phyloP scores from a whole-genome alignment of 2,329 filamentous ascomycete species.

The Coniochaeta sp. region DNA sequence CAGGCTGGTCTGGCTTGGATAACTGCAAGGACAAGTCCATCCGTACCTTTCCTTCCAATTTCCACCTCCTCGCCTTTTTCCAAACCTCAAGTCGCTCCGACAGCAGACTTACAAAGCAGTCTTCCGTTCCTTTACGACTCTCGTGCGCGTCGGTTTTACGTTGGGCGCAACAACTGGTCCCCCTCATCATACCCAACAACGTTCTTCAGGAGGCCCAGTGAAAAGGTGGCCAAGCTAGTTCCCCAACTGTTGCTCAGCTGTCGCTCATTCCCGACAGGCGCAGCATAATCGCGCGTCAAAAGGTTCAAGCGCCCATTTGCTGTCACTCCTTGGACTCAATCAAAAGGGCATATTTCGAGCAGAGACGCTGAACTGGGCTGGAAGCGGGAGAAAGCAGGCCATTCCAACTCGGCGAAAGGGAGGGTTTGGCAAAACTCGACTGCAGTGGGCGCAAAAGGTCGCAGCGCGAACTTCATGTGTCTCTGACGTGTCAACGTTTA shows the following conservation, averaged over 20 bases:
- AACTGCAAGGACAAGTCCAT: slow-evolving; percentile 1
- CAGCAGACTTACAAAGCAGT: neutral
- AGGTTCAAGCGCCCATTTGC: slow-evolving; percentile 26
- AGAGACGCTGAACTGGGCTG: neutral
- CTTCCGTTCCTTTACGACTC: neutral
- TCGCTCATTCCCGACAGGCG: slow-evolving; percentile 26
- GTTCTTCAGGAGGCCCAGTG: neutral
- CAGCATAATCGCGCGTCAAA: slow-evolving; percentile 40
- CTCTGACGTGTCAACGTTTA: slow-evolving; percentile 19
- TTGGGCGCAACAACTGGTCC: neutral
- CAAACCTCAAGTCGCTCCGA: neutral
- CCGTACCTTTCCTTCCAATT: neutral
- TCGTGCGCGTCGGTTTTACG: neutral
- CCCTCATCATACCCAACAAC: neutral
- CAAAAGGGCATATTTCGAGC: neutral
- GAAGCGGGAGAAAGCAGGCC: neutral
- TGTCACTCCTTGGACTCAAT: neutral
- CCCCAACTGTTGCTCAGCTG: neutral
- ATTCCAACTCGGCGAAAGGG: neutral
- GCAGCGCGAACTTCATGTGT: slow-evolving; percentile 8
- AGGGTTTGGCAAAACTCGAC: neutral
- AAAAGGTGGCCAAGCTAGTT: neutral
- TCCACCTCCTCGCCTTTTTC: neutral
- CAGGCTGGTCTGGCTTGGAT: neutral
- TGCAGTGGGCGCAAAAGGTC: neutral